Base-by-base conservation (phyloP, 2,329 filamentous ascomycete species). In the Aspergillus fumigatiaffinis region DNA sequence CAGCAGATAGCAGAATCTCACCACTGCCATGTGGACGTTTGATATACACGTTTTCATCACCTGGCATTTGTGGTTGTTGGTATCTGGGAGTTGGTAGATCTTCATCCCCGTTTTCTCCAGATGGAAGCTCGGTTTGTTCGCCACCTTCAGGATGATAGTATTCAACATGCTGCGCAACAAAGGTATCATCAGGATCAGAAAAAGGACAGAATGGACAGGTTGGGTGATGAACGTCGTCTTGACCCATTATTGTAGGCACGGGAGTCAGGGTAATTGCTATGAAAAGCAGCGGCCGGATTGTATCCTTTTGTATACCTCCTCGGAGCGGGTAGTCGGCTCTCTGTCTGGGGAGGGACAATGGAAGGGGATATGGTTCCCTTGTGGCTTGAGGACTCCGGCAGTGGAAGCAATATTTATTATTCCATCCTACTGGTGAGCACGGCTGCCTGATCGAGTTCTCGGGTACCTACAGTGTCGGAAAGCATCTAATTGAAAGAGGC, bases 11-110 rank as follows among this genome's bases (percentile, higher is more conserved):
- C 21, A 87, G 69, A n/a, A 78, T 68, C 68, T 89, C 86, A 32
- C 82, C 82, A 66, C 87, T 90, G 23, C 79, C 81, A 17, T 82
- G 79, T 35, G 82, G 80, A 63, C 85, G 87, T 46, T 80, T 75
- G 23, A 79, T 74, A 65, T 84, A 85, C 52, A 66, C 64, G 10
- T 63, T 56, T 12, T 25, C 35, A 38, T n/a, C 8, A 6, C 17
- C 17, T 51, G 21, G 57, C 21, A 25, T 25, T 25, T 55, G 6
- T 55, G 50, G n/a, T 62, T 51, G 28, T 35, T 53, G 49, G 23
- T 50, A 46, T n/a, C 35, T 20, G 52, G 48, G 6, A 25, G 55
- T 28, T 47, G 10, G 41, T 35, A 49, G 58, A 42, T 51, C 28
- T 35, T 26, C 25, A 29, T 57, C 50, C 25, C 49, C 55, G 47